Evolutionary conservation across 2,329 filamentous ascomycete species (phyloP).

Genomic region (Aspergillus sp.): DNA sequence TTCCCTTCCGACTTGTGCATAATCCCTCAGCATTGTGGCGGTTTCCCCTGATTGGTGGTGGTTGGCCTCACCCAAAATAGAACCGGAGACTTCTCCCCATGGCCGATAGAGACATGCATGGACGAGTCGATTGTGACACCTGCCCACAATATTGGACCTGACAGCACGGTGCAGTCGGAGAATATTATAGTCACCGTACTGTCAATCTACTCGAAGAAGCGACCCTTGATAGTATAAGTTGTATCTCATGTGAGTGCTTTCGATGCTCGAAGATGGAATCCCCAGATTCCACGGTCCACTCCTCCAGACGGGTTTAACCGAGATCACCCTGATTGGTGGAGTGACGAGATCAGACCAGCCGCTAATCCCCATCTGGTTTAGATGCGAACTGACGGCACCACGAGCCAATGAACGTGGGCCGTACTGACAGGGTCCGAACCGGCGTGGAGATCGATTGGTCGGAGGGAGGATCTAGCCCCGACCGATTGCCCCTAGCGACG

Average conservation of each 20-base stretch:
- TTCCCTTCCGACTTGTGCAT: not conserved
- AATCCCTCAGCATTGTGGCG: not conserved
- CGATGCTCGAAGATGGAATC: too few relatives aligned
- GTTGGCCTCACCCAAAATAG: not conserved
- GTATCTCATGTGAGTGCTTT: too few relatives aligned
- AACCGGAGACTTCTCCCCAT: not conserved
- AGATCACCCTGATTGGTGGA: not conserved
- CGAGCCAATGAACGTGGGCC: not conserved
- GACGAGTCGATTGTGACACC: too few relatives aligned
- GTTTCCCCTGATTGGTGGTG: too few relatives aligned
- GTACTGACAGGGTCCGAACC: not conserved
- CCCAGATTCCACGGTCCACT: too few relatives aligned
- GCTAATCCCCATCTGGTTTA: not conserved
- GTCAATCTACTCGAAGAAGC: too few relatives aligned
- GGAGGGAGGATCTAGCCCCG: conserved; percentile 10
- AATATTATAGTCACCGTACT: too few relatives aligned
- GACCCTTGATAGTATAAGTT: too few relatives aligned
- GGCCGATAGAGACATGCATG: too few relatives aligned
- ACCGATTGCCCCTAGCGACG: conserved; percentile 23
- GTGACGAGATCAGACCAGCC: not conserved
- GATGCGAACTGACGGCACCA: not conserved
- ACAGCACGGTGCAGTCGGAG: too few relatives aligned
- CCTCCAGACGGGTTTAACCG: not conserved
- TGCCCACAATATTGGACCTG: too few relatives aligned
- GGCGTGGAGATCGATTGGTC: conserved; percentile 11